Evolutionary conservation across 2,329 filamentous ascomycete species (phyloP).

Genomic region (Trichoderma sp.): DNA sequence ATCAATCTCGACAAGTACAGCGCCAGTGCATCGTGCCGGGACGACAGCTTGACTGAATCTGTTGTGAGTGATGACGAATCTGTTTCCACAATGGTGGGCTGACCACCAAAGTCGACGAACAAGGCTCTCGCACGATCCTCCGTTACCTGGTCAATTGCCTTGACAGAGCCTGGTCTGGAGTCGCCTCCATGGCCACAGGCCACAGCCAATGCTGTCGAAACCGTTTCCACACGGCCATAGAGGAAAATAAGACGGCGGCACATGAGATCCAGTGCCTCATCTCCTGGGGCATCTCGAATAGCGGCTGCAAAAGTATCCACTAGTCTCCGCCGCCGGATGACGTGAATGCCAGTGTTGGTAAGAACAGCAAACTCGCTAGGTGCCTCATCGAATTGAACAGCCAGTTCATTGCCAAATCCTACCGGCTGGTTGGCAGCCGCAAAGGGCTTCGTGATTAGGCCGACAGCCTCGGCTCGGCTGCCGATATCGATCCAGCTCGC

Average conservation of each 20-base stretch:
- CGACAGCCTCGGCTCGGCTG: constrained; percentile 74
- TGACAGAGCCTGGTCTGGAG: constrained; percentile 66
- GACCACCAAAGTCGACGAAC: constrained; percentile 91
- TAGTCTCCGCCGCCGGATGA: constrained; percentile 78
- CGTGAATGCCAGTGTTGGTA: constrained; percentile 86
- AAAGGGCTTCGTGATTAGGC: constrained; percentile 72
- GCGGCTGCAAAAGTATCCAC: constrained; percentile 90
- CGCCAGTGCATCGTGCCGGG: constrained; percentile 83
- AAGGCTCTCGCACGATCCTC: constrained; percentile 81
- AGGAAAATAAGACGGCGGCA: constrained; percentile 79
- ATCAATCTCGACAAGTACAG: constrained; percentile 88
- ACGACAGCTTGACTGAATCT: constrained; percentile 83
- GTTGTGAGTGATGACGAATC: constrained; percentile 71
- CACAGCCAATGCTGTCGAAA: constrained; percentile 88
- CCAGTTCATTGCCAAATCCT: constrained; percentile 93
- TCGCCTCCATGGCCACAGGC: constrained; percentile 93
- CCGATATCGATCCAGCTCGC: constrained; percentile 77
- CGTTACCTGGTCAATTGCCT: constrained; percentile 81
- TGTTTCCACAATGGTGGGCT: constrained; percentile 77
- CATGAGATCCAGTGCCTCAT: constrained; percentile 79
- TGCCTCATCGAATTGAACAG: constrained; percentile 88
- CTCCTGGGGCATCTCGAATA: constrained; percentile 70
- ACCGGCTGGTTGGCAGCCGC: constrained; percentile 65
- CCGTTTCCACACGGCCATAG: constrained; percentile 86
- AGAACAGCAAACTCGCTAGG: constrained; percentile 85